phyloP scores from a whole-genome alignment of 176 grass and related monocot genomes.

The Raddia distichophylla region DNA sequence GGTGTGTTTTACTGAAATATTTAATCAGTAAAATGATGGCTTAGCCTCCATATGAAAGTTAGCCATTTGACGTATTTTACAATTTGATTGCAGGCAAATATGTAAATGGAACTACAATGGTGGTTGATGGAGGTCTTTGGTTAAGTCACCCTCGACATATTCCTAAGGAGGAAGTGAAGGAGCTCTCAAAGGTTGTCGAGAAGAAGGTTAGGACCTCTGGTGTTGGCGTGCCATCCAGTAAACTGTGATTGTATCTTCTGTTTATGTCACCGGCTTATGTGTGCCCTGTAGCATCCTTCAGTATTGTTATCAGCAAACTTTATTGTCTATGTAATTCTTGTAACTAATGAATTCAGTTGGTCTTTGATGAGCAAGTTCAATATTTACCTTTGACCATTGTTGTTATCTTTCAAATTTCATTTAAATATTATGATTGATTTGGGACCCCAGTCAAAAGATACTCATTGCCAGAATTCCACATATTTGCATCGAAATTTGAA shows the following conservation, averaged over 20 bases:
- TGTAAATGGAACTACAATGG: conserved; percentile 78
- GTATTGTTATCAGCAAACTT: background rate
- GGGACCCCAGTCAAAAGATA: background rate
- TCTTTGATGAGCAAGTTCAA: background rate
- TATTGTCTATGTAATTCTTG: conserved; percentile 13
- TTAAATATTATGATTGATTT: conserved; percentile 4
- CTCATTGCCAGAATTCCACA: background rate
- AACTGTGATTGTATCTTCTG: conserved; percentile 55
- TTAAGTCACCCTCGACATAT: conserved; percentile 71
- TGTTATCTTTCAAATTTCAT: background rate
- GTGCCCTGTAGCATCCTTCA: conserved; percentile 4
- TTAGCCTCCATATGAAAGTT: background rate
- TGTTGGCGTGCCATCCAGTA: conserved; percentile 67
- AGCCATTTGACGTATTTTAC: conserved; percentile 24
- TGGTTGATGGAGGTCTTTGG: conserved; percentile 95
- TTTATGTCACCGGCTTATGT: background rate
- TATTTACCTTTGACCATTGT: background rate
- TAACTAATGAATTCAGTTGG: conserved; percentile 10
- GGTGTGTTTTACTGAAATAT: background rate
- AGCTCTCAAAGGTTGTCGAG: conserved; percentile 68
- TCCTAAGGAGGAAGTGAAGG: conserved; percentile 81
- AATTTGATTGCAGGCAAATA: conserved; percentile 79
- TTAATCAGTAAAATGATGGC: background rate
- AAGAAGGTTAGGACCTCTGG: conserved; percentile 60
- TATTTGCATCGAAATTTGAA: conserved; percentile 14